Conservation (phyloP, 2,329 filamentous ascomycete species). For the Neonectria punicea region DNA sequence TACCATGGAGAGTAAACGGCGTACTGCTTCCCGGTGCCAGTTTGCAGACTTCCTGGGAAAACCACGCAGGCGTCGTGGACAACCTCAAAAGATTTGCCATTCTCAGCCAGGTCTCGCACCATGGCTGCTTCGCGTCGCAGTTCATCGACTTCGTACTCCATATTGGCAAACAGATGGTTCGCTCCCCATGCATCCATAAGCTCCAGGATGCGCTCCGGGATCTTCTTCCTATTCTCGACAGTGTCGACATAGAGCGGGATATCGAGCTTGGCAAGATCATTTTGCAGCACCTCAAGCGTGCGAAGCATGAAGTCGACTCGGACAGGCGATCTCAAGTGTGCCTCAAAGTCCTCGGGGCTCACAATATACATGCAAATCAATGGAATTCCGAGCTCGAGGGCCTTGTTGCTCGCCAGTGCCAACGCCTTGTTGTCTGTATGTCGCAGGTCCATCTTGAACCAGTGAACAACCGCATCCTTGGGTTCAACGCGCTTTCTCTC, state of each 20-base stretch:
- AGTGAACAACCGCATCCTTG: slow-evolving; percentile 79
- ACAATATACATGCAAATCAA: slow-evolving; percentile 82
- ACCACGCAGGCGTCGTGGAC: slow-evolving; percentile 88
- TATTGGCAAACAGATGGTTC: slow-evolving; percentile 81
- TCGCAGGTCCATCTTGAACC: slow-evolving; percentile 89
- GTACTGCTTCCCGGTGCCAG: slow-evolving; percentile 79
- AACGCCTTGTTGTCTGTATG: slow-evolving; percentile 78
- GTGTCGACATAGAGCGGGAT: slow-evolving; percentile 84
- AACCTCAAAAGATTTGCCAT: slow-evolving; percentile 75
- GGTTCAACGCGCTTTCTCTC: slow-evolving; percentile 62
- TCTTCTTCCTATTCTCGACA: slow-evolving; percentile 70
- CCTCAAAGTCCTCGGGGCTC: slow-evolving; percentile 85
- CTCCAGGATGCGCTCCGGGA: slow-evolving; percentile 70
- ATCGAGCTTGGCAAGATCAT: slow-evolving; percentile 74
- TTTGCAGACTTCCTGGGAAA: slow-evolving; percentile 74
- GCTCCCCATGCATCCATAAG: slow-evolving; percentile 78
- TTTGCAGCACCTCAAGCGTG: slow-evolving; percentile 71
- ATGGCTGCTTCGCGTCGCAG: slow-evolving; percentile 79
- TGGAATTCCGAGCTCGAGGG: slow-evolving; percentile 74
- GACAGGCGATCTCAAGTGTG: slow-evolving; percentile 77
- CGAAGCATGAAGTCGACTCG: slow-evolving; percentile 86
- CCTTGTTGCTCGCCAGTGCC: slow-evolving; percentile 71
- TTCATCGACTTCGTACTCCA: slow-evolving; percentile 94
- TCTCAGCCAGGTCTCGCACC: slow-evolving; percentile 68
- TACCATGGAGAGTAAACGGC: slow-evolving; percentile 89